A percentile compares a stretch with the other conserved stretches of the same genome.
These are phyloP conservation scores for Dothideomycetes sp. DNA, from an alignment of 2,329 filamentous ascomycete genomes.

Conservation along the genomic window DNA sequence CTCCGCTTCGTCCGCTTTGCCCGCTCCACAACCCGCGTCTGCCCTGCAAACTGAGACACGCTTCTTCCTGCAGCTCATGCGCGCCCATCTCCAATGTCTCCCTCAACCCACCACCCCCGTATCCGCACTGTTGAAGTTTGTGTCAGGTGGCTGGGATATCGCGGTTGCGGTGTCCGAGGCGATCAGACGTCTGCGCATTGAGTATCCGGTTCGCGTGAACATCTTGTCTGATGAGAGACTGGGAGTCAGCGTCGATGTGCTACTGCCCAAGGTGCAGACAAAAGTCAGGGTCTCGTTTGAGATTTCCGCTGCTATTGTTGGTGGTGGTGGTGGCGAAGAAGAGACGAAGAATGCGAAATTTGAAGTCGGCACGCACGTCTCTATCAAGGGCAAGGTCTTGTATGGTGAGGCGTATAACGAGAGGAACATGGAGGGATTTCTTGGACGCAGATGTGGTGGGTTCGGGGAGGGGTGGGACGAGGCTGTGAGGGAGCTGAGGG, in stretches of 20 bases:
- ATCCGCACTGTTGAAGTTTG: conserved; percentile 45
- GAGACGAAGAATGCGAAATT: conserved; percentile 25
- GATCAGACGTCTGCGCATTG: conserved; percentile 50
- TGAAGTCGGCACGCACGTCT: conserved; percentile 18
- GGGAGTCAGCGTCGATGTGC: conserved; percentile 47
- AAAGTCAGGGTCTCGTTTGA: conserved; percentile 55
- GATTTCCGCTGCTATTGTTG: conserved; percentile 36
- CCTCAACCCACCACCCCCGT: conserved; percentile 47
- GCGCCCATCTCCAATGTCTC: conserved; percentile 54
- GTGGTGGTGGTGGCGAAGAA: conserved; percentile 43
- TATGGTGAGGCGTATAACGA: conserved; percentile 73
- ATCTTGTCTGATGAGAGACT: conserved; percentile 57
- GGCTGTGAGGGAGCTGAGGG: conserved; percentile 32
- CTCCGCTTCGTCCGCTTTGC: too few relatives aligned
- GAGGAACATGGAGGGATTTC: conserved; percentile 62
- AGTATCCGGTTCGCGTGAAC: conserved; percentile 52
- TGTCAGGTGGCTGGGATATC: conserved; percentile 56
- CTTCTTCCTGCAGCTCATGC: conserved; percentile 64
- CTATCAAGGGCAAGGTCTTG: conserved; percentile 46
- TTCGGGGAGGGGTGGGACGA: conserved; percentile 29
- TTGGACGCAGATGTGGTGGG: conserved; percentile 42
- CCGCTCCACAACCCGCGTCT: conserved; percentile 27
- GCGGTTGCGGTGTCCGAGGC: conserved; percentile 49
- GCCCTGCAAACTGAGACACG: conserved; percentile 55
- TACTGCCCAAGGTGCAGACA: conserved; percentile 55